Evolutionary conservation across 148 eudicot genomes (phyloP), one percentile per base, ranked within the genome.

Genomic region (Rhododendron molle): DNA sequence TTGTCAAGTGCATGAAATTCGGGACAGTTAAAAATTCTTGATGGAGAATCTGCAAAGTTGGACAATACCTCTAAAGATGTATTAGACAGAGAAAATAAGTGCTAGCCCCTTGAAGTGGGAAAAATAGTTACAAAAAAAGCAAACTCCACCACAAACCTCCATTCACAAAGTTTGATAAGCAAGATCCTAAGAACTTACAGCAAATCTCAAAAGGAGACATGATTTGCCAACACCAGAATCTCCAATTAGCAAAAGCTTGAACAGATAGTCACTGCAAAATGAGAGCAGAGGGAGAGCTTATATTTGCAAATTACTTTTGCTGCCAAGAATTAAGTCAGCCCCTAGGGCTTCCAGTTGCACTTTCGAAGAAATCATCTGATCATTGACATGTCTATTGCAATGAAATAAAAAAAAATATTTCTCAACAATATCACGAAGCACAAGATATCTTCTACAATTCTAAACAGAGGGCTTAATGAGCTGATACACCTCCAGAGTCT

Each of bases 221-320:
- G 89, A 84, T 84, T 87, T 87, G 34, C 89, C 86, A 62, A 86
- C 88, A 30, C 88, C 88, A 28, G 88, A 86, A 86, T 86, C 88
- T 83, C 88, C 88, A 83, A 86, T 86, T 16, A 87, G 86, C 81
- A 87, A 83, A 49, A 87, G 88, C 80, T 87, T 87, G 86, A 87
- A 87, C 43, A 87, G 83, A 71, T 87, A 87, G 46, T 87, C 89
- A 30, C 89, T 87, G 86, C 81, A 72, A 80, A 76, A 71, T 71
- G 32, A 83, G 34, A 83, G 26, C 7, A 65, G 4, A 44, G 49
- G 62, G 69, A 58, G 18, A n/a, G 32, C 44, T 16, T 12, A 26
- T 62, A 28, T 83, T 69, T 1, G 7, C 9, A 14, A 18, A 78
- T 46, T 78, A 46, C 56, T 46, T 77, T 38, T 76, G 80, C 3